These are phyloP conservation scores for Stevia rebaudiana DNA, from an alignment of 140 eudicot species.

Conservation along the genomic window DNA sequence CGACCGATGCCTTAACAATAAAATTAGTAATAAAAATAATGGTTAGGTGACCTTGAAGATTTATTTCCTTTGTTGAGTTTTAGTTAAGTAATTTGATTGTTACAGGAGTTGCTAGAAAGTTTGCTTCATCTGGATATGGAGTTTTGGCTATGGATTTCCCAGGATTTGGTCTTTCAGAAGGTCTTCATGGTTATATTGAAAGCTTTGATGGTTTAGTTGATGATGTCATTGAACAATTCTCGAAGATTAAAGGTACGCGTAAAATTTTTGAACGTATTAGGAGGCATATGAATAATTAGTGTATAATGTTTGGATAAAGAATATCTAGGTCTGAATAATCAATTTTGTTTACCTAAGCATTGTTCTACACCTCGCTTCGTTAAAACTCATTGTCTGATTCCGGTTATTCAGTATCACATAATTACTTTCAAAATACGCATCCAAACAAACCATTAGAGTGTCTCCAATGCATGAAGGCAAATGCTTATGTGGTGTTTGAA, in stretches of 20 bases:
- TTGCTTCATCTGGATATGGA: conserved; percentile 73
- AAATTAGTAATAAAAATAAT: not conserved
- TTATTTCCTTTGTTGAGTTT: not conserved
- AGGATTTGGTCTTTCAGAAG: conserved; percentile 92
- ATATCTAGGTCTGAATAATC: not conserved
- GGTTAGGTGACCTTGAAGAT: not conserved
- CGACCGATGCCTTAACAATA: not conserved
- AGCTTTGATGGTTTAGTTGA: conserved; percentile 69
- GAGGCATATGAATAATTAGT: not conserved
- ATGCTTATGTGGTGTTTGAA: too few species aligned
- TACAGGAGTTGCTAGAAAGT: conserved; percentile 75
- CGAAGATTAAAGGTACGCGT: conserved; percentile 64
- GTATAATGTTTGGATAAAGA: not conserved
- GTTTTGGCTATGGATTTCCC: conserved; percentile 82
- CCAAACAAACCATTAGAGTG: not conserved
- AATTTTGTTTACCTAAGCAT: not conserved
- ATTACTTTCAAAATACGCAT: not conserved
- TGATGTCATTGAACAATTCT: conserved; percentile 70
- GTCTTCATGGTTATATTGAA: conserved; percentile 80
- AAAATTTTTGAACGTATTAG: conserved; percentile 8
- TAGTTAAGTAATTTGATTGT: not conserved
- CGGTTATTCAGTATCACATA: not conserved
- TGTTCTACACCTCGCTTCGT: too few species aligned
- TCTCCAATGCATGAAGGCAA: too few species aligned
- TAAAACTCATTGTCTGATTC: not conserved